Evolutionary conservation across 768 basidiomycete genomes (phyloP), one percentile per base, ranked within the genome.

Genomic region (Goffeauzyma gilvescens): DNA sequence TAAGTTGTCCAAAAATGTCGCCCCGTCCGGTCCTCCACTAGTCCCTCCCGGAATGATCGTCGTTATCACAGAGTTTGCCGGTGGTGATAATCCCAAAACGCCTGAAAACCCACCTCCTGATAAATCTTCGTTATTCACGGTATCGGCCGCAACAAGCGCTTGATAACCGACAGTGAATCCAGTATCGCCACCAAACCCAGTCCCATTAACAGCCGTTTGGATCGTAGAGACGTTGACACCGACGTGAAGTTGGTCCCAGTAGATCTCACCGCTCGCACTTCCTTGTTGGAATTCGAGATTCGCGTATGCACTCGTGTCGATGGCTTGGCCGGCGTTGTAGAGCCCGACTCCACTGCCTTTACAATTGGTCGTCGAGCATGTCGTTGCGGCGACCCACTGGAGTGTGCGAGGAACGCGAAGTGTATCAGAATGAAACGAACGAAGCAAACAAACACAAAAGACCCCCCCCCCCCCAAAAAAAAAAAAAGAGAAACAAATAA

Each of bases 1-100:
- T 10, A 63, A 37, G 41, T 63, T 63, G 30, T 63, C 61, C 13
- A 63, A 55, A 42, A 63, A 60, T 0, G 57, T 59, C 12, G 61
- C 61, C 12, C 61, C 61, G 42, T 63, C 61, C 15, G 61, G 59
- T 38, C 54, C 42, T 5, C 54, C 55, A 5, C 48, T 42, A 5
- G 61, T 63, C 5, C 57, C 54, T 23, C 61, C 61, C 12, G 55
- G 54, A 14, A 63, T 57, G 7, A 48, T 31, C 7, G 40, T 42
- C 14, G 49, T 39, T 36, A 63, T 63, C 34, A 57, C 50, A 1
- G 61, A 63, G 41, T 55, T 55, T 4, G 55, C 61, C 8, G 61
- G 59, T 14, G 58, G 35, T 27, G 60, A 55, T 25, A 63, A 41
- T 9, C 61, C 61, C 6, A 63, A 45, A 4, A 63, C 51, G 24